Conservation (phyloP, 768 basidiomycete genomes). For the Tylopilus plumbeoviolaceoides region DNA sequence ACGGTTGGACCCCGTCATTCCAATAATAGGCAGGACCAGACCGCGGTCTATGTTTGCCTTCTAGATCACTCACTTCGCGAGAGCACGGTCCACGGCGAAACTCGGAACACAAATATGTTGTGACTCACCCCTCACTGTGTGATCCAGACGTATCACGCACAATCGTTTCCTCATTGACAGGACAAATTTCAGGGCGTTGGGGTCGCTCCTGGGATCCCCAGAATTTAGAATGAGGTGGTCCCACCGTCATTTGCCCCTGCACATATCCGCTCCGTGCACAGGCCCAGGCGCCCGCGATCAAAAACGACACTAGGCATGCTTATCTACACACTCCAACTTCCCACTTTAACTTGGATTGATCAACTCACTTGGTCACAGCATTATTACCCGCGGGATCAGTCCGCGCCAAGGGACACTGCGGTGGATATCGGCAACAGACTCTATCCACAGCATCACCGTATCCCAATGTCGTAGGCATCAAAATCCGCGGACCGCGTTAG, state of each 20-base stretch:
- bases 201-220: slow-evolving; percentile 4
- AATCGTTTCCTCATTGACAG: neutral
- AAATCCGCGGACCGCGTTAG: slow-evolving; percentile 20
- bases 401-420: slow-evolving; percentile 1
- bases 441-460: slow-evolving; percentile 11
- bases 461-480: neutral
- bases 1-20: slow-evolving; percentile 3
- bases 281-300: slow-evolving; percentile 3
- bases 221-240: neutral
- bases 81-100: slow-evolving; percentile 14
- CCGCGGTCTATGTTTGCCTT: neutral
- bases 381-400: slow-evolving; percentile 11
- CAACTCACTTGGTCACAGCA: neutral
- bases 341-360: neutral
- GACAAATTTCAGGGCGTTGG: slow-evolving; percentile 4
- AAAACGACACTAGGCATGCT: slow-evolving; percentile 1
- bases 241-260: slow-evolving; percentile 8
- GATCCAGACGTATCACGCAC: neutral
- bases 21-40: slow-evolving; percentile 10
- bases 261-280: neutral
- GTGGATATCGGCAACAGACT: slow-evolving; percentile 2
- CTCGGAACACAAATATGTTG: slow-evolving; percentile 5
- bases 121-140: neutral
- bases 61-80: neutral
- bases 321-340: slow-evolving; percentile 1